Base-by-base conservation (phyloP, 441 rosid genomes). In the Erysimum cheiri region DNA sequence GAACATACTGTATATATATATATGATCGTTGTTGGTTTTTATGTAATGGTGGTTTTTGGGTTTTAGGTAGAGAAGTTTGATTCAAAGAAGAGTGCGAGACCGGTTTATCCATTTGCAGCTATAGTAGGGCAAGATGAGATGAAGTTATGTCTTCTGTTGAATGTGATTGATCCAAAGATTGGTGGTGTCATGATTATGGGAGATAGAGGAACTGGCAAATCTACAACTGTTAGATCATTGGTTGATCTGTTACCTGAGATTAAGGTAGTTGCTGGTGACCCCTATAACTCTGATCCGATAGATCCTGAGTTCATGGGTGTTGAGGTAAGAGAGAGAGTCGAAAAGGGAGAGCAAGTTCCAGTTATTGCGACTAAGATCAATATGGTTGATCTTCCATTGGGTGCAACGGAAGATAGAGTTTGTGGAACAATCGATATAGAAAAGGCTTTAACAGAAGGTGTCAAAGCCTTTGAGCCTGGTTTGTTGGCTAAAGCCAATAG, bases 101-200 rank as follows among this genome's bases (percentile, higher is more conserved):
- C 99, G 0, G 99, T 95, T 5, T 95, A 83, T 82, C 99, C 99
- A 13, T 95, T 95, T 74, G 87, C 99, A 10, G 98, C 99, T 57
- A 92, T 95, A 35, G 99, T 95, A 39, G 99, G 99, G 46, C 97
- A 95, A 79, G 99, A 95, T 79, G 99, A 95, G 88, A 92, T 95
- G 99, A 95, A 95, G 77, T 43, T 92, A 7, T 95, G 98, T 77
- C 98, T 95, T 67, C 55, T 94, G 67, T 69, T 94, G 55, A 92
- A 92, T 64, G 98, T 94, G 73, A 94, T 92, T 40, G 99, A 94
- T 77, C 97, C 98, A 37, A 94, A 90, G 87, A 90, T 94, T 67
- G 97, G 99, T 50, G 98, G 98, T 61, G 97, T 94, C 49, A 91
- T 94, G 97, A 94, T 94, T 37, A 91, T 94, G 98, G 98, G 97